These are phyloP conservation scores for Astrothelium macrocarpum DNA, from an alignment of 495 filamentous ascomycete genomes.

Conservation along the genomic window DNA sequence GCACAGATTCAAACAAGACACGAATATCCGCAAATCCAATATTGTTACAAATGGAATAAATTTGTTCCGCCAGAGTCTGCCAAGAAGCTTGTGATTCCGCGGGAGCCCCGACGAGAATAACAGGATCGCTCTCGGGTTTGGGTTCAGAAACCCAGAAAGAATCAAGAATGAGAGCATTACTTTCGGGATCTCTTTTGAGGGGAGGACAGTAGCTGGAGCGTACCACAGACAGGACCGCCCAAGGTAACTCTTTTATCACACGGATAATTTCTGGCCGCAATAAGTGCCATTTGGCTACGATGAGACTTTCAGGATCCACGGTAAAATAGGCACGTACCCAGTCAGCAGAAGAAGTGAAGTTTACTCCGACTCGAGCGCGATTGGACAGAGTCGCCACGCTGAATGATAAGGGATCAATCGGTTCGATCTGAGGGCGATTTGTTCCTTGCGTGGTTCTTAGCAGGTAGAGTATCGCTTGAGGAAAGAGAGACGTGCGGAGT, in stretches of 20 bases:
- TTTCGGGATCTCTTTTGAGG: neutral
- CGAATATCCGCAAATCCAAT: neutral
- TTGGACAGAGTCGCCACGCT: neutral
- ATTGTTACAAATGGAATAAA: neutral
- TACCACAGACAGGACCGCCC: neutral
- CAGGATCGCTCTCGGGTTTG: neutral
- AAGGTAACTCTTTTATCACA: conserved; percentile 1
- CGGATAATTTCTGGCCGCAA: neutral
- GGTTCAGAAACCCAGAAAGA: neutral
- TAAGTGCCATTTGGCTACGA: neutral
- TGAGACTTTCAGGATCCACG: neutral
- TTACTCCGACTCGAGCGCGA: neutral
- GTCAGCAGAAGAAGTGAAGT: neutral
- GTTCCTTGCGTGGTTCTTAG: neutral
- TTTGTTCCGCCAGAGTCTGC: neutral
- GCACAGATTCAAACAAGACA: neutral
- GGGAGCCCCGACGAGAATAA: conserved; percentile 1
- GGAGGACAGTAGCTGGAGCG: neutral
- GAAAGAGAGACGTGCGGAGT: neutral
- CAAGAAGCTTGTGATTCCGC: conserved; percentile 1
- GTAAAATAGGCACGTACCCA: neutral
- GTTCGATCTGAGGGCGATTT: neutral
- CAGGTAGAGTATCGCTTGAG: neutral
- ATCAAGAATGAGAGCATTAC: neutral
- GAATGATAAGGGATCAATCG: neutral